phyloP scores from a whole-genome alignment of 805 yeast genomes.

The Spencermartinsiella europaea region DNA sequence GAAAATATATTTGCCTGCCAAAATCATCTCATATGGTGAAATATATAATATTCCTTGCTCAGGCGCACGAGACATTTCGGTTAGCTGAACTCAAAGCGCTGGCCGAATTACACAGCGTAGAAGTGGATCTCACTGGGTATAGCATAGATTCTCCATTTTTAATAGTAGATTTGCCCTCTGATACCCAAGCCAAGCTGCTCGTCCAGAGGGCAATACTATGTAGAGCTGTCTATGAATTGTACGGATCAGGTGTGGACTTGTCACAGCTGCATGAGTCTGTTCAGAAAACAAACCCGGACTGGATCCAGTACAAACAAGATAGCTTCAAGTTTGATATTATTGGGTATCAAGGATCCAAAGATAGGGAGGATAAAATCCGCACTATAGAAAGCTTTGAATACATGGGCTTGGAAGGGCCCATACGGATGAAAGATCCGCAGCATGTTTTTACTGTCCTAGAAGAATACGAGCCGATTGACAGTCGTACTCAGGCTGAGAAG shows the following conservation, averaged over 20 bases:
- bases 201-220: slow-evolving; percentile 64
- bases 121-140: slow-evolving; percentile 51
- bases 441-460: slow-evolving; percentile 68
- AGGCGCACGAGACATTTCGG: slow-evolving; percentile 73
- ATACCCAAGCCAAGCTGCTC: slow-evolving; percentile 59
- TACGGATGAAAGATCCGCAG: slow-evolving; percentile 72
- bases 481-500: slow-evolving; percentile 35
- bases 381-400: slow-evolving; percentile 70
- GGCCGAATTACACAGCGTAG: slow-evolving; percentile 57
- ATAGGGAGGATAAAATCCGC: slow-evolving; percentile 45
- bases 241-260: slow-evolving; percentile 63
- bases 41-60: slow-evolving; percentile 80
- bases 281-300: slow-evolving; percentile 26
- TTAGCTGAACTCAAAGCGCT: slow-evolving; percentile 78
- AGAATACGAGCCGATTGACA: slow-evolving; percentile 47
- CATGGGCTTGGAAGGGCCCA: slow-evolving; percentile 69
- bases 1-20: no score
- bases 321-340: slow-evolving; percentile 79
- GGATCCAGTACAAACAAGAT: slow-evolving; percentile 37
- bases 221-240: slow-evolving; percentile 74
- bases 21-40: no score
- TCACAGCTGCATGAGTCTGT: slow-evolving; percentile 55
- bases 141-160: slow-evolving; percentile 61
- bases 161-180: slow-evolving; percentile 59
- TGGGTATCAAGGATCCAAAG: slow-evolving; percentile 67